Percentiles rank a stretch among this genome's conserved stretches.
Evolutionary conservation across 129 eudicot species (phyloP).

Genomic region (Chrysanthemum seticuspe): DNA sequence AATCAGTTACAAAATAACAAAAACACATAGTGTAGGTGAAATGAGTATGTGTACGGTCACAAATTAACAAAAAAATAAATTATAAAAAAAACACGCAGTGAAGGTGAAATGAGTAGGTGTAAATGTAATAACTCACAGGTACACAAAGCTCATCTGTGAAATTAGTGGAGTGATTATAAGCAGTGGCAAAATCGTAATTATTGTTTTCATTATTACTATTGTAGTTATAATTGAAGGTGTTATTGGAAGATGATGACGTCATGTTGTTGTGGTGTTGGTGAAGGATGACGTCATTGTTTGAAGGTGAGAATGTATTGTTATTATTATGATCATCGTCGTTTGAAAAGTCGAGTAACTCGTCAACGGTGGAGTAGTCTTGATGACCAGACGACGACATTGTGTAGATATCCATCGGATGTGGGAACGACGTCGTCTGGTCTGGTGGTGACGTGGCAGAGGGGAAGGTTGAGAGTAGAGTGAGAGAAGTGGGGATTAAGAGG

Average conservation of each 20-base stretch:
- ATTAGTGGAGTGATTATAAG: conserved; percentile 29
- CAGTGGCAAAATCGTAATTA: conserved; percentile 5
- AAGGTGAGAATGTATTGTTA: conserved; percentile 27
- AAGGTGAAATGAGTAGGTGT: background rate
- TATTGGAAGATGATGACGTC: conserved; percentile 25
- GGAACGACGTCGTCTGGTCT: background rate
- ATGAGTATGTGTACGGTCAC: background rate
- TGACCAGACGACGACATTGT: conserved; percentile 38
- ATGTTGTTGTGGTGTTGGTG: conserved; percentile 23
- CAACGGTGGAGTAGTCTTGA: conserved; percentile 50
- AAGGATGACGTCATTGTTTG: conserved; percentile 16
- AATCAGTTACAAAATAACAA: background rate
- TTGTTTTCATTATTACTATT: background rate
- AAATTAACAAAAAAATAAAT: background rate
- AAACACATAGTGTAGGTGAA: too few species aligned
- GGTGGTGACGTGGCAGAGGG: background rate
- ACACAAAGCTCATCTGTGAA: conserved; percentile 55
- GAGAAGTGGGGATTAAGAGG: conserved; percentile 25
- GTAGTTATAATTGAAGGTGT: background rate
- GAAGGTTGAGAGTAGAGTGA: conserved; percentile 25
- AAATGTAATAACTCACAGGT: conserved; percentile 44
- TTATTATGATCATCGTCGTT: conserved; percentile 41
- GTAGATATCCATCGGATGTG: conserved; percentile 48
- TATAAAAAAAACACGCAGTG: background rate
- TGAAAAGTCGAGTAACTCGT: conserved; percentile 65